Evolutionary conservation across 495 filamentous ascomycete species (phyloP).

Genomic region (Aspergillus cristatus): DNA sequence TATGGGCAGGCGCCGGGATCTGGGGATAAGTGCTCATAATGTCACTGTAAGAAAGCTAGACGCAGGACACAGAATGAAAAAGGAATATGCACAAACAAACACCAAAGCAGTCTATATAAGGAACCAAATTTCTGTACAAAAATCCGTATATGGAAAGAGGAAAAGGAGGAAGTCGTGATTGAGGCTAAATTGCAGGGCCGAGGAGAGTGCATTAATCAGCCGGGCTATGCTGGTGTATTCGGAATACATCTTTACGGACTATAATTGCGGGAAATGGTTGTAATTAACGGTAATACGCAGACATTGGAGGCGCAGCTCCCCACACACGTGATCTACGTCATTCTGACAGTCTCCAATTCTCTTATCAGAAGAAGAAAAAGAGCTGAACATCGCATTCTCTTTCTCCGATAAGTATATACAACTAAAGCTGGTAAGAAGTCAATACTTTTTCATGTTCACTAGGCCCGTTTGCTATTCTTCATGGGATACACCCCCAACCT

Average conservation of each 20-base stretch:
- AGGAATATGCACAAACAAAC: background rate
- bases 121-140: conserved; percentile 1
- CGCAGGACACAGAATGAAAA: conserved; percentile 3
- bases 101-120: background rate
- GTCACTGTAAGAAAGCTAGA: too few species aligned
- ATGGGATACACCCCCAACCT: too few species aligned
- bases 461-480: too few species aligned
- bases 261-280: background rate
- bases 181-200: too few species aligned
- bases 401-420: too few species aligned
- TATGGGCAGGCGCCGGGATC: conserved; percentile 48
- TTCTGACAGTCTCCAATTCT: conserved; percentile 10
- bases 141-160: background rate
- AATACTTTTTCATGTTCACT: too few species aligned
- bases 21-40: conserved; percentile 24
- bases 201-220: conserved; percentile 1
- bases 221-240: conserved; percentile 18
- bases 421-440: too few species aligned
- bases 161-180: background rate
- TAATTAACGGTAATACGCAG: conserved; percentile 10
- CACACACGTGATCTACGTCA: conserved; percentile 32
- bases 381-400: too few species aligned
- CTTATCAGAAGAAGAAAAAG: background rate
- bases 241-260: conserved; percentile 6
- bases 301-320: conserved; percentile 23